These are phyloP conservation scores for Andrographis paniculata DNA, from an alignment of 305 asterid genomes.

Conservation along the genomic window DNA sequence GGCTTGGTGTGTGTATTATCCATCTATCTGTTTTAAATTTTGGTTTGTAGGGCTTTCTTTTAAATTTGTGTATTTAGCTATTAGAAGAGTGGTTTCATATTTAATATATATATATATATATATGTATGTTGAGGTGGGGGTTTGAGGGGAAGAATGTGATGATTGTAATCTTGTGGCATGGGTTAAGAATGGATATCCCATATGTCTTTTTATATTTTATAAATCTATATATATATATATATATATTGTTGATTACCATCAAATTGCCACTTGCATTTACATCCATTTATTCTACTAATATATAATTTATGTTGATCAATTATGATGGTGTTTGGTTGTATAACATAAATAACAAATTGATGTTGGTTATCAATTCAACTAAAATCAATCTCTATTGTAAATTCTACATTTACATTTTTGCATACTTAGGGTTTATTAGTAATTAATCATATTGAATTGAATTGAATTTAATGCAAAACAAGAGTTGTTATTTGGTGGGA, in stretches of 20 bases:
- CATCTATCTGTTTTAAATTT: slow-evolving; percentile 12
- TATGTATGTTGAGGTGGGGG: not conserved
- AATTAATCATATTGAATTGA: too few relatives aligned
- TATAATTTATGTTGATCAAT: too few relatives aligned
- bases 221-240: not conserved
- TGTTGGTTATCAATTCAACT: too few relatives aligned
- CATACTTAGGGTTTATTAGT: too few relatives aligned
- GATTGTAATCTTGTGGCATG: slow-evolving; percentile 26
- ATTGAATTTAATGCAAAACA: too few relatives aligned
- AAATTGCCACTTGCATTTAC: too few relatives aligned
- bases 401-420: too few relatives aligned
- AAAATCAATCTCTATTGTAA: too few relatives aligned
- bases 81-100: slow-evolving; percentile 29
- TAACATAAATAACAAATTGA: too few relatives aligned
- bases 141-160: slow-evolving; percentile 22
- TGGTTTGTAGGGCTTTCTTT: slow-evolving; percentile 5
- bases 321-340: too few relatives aligned
- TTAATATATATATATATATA: not conserved
- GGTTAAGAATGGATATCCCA: slow-evolving; percentile 28
- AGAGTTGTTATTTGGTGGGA: too few relatives aligned
- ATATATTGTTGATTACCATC: not conserved
- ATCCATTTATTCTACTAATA: too few relatives aligned
- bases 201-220: slow-evolving; percentile 14
- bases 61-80: slow-evolving; percentile 12
- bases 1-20: slow-evolving; percentile 30